These are phyloP conservation scores for Pneumocystis sp. DNA, from an alignment of 1,139 yeast species.

Conservation along the genomic window DNA sequence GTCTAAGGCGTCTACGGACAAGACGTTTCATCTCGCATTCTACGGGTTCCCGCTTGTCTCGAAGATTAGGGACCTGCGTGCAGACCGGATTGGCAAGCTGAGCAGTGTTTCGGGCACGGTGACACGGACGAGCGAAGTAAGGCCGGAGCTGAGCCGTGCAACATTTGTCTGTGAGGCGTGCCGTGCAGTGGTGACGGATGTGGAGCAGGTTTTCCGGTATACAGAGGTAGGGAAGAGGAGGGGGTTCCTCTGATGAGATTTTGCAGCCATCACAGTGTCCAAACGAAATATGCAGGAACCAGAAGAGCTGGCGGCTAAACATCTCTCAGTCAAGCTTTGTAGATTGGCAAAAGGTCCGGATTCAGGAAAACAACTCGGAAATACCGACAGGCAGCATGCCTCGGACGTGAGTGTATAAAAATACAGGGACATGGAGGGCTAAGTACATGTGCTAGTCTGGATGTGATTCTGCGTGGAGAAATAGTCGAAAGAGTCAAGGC, in stretches of 20 bases:
- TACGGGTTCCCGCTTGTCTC: slow-evolving; percentile 71
- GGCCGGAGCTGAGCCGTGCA: slow-evolving; percentile 84
- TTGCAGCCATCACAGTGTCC: slow-evolving; percentile 67
- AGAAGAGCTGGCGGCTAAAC: slow-evolving; percentile 70
- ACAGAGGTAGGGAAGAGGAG: slow-evolving; percentile 37
- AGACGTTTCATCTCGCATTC: slow-evolving; percentile 78
- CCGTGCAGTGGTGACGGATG: slow-evolving; percentile 69
- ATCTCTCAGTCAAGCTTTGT: slow-evolving; percentile 73
- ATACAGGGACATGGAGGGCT: background rate
- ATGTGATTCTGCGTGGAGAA: slow-evolving; percentile 85
- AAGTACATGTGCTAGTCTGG: slow-evolving; percentile 29
- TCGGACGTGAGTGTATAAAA: slow-evolving; percentile 36
- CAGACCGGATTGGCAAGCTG: slow-evolving; percentile 76
- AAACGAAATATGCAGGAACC: slow-evolving; percentile 74
- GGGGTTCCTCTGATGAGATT: background rate
- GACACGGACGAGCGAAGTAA: slow-evolving; percentile 89
- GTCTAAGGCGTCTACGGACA: slow-evolving; percentile 33
- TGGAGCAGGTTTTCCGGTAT: slow-evolving; percentile 84
- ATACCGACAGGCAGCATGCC: slow-evolving; percentile 99
- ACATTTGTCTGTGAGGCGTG: slow-evolving; percentile 85
- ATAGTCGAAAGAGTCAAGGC: slow-evolving; percentile 95
- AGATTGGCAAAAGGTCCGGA: slow-evolving; percentile 95
- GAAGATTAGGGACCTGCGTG: slow-evolving; percentile 77
- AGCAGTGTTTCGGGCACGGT: slow-evolving; percentile 88
- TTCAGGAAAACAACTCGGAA: slow-evolving; percentile 89